Evolutionary conservation across 2,329 filamentous ascomycete species (phyloP).

Genomic region (Aureobasidium pullulans): DNA sequence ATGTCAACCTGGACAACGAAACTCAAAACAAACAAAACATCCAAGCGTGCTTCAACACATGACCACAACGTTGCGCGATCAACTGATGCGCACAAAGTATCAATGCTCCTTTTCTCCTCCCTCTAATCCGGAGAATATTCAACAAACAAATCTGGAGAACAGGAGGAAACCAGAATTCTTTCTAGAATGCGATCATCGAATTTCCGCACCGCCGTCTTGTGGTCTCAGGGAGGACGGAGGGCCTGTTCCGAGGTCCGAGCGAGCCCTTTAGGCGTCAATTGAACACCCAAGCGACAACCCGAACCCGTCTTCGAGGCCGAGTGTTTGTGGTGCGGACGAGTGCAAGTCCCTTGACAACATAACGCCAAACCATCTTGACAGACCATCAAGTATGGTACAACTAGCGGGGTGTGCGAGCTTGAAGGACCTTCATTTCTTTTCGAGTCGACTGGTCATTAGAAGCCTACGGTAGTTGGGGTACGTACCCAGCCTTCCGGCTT

Average conservation of each 20-base stretch:
- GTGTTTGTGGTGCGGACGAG: neutral
- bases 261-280: neutral
- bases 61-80: slow-evolving; percentile 5
- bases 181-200: neutral
- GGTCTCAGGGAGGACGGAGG: neutral
- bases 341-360: neutral
- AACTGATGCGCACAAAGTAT: slow-evolving; percentile 1
- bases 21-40: slow-evolving; percentile 5
- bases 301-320: neutral
- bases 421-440: neutral
- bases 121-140: neutral
- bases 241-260: slow-evolving; percentile 6
- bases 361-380: neutral
- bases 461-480: neutral
- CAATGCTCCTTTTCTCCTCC: neutral
- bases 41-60: neutral
- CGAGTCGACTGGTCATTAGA: neutral
- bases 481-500: neutral
- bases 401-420: neutral
- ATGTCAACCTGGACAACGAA: neutral
- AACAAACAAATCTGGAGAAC: neutral
- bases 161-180: neutral
- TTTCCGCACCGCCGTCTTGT: slow-evolving; percentile 3
- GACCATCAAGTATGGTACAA: neutral
- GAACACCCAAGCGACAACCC: neutral